Conservation (phyloP, 2,329 filamentous ascomycete genomes). For the Lizonia empirigonia region DNA sequence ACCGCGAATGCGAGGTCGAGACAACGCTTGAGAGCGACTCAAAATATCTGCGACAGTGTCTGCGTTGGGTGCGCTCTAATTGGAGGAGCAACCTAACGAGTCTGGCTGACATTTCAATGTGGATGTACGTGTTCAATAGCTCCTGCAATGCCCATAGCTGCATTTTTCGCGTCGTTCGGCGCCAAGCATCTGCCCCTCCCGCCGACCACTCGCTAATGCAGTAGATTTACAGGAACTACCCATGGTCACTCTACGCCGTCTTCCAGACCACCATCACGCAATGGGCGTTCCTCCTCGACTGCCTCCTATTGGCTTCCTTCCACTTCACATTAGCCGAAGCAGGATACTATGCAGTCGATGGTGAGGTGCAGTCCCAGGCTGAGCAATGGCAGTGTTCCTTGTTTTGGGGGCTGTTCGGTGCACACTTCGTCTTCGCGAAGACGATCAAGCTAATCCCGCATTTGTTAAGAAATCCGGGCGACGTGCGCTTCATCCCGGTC, state of each 20-base stretch:
- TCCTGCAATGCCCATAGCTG: constrained; percentile 27
- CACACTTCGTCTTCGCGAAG: constrained; percentile 75
- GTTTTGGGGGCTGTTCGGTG: constrained; percentile 43
- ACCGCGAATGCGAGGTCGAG: constrained; percentile 80
- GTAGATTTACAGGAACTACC: constrained; percentile 71
- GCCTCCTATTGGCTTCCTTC: constrained; percentile 47
- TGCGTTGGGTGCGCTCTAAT: constrained; percentile 94
- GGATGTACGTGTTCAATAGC: constrained; percentile 68
- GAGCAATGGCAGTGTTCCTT: constrained; percentile 33
- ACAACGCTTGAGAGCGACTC: constrained; percentile 88
- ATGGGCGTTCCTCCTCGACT: constrained; percentile 79
- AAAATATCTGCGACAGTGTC: constrained; percentile 91
- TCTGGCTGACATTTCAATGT: constrained; percentile 81
- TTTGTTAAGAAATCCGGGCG: constrained; percentile 81
- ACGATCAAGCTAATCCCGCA: constrained; percentile 88
- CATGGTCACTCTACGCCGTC: constrained; percentile 91
- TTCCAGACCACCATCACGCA: constrained; percentile 92
- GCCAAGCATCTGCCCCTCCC: constrained; percentile 40
- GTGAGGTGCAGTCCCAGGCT: constrained; percentile 20
- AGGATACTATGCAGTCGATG: constrained; percentile 35
- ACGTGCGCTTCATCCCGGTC: constrained; percentile 79
- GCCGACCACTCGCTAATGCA: constrained; percentile 35
- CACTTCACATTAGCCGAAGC: constrained; percentile 39
- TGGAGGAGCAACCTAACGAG: constrained; percentile 97
- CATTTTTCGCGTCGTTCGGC: constrained; percentile 29